These are phyloP conservation scores for Atalantia buxifolia DNA, from an alignment of 345 rosid genomes.

Conservation along the genomic window DNA sequence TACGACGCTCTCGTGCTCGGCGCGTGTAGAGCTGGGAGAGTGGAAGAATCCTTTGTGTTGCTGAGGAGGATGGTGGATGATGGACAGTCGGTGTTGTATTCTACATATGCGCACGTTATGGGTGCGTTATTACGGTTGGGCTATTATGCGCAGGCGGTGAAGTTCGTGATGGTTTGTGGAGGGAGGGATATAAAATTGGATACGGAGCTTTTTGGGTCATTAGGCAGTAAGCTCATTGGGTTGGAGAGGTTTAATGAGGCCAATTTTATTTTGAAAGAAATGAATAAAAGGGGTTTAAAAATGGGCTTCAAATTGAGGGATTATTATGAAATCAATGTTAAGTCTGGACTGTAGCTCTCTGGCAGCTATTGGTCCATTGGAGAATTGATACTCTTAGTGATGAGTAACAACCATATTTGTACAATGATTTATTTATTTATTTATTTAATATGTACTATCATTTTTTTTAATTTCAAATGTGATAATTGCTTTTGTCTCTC, in stretches of 20 bases:
- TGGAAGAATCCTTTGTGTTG: slow-evolving; percentile 54
- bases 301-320: slow-evolving; percentile 37
- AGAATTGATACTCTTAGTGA: not conserved
- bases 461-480: not conserved
- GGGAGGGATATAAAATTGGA: slow-evolving; percentile 52
- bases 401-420: not conserved
- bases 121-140: slow-evolving; percentile 36
- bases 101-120: slow-evolving; percentile 53
- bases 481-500: not conserved
- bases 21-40: slow-evolving; percentile 52
- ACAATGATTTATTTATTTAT: not conserved
- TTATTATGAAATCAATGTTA: slow-evolving; percentile 8
- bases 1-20: slow-evolving; percentile 75
- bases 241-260: slow-evolving; percentile 41
- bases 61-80: slow-evolving; percentile 66
- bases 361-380: not conserved
- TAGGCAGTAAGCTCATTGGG: slow-evolving; percentile 47
- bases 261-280: slow-evolving; percentile 45
- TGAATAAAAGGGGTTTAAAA: slow-evolving; percentile 38
- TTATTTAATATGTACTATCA: no score
- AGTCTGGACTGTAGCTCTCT: not conserved
- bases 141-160: slow-evolving; percentile 40
- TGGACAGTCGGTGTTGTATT: slow-evolving; percentile 40
- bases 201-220: slow-evolving; percentile 44
- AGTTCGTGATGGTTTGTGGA: slow-evolving; percentile 46